These are phyloP conservation scores for Pseudophaeomoniella oleicola DNA, from an alignment of 2,329 filamentous ascomycete genomes.

Conservation along the genomic window DNA sequence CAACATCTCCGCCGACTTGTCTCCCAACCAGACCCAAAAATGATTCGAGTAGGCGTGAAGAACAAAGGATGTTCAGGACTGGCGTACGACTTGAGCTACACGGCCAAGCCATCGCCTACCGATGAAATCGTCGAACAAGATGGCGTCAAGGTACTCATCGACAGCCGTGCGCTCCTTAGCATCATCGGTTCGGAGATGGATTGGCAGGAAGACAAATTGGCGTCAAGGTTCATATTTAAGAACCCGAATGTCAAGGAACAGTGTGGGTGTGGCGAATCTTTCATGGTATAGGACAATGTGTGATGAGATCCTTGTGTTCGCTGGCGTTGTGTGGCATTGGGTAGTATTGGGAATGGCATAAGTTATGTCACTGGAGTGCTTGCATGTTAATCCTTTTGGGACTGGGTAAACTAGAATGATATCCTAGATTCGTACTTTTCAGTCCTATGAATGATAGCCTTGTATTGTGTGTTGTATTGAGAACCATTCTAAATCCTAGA, in stretches of 20 bases:
- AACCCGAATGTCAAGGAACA: conserved; percentile 98
- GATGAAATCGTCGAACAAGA: conserved; percentile 93
- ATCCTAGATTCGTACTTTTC: no score
- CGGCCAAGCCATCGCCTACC: conserved; percentile 75
- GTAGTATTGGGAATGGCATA: no score
- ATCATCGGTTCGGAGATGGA: conserved; percentile 99
- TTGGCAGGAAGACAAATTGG: conserved; percentile 92
- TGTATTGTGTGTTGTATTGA: no score
- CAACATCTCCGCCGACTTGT: conserved; percentile 63
- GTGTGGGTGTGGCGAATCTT: conserved; percentile 93
- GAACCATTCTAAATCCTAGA: no score
- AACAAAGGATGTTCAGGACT: conserved; percentile 90
- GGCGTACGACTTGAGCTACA: conserved; percentile 87
- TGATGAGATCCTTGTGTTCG: no score
- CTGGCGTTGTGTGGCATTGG: no score
- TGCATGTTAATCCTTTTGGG: no score
- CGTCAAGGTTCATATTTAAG: conserved; percentile 79
- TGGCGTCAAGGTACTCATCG: conserved; percentile 86
- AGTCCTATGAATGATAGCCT: no score
- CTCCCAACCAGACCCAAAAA: conserved; percentile 73
- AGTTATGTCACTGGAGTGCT: no score
- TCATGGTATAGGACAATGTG: conserved; percentile 78
- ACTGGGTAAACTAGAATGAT: no score
- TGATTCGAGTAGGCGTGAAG: conserved; percentile 87
- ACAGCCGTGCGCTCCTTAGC: conserved; percentile 93